Conservation (phyloP, 2,329 filamentous ascomycete species). For the Trichoderma atroviride region DNA sequence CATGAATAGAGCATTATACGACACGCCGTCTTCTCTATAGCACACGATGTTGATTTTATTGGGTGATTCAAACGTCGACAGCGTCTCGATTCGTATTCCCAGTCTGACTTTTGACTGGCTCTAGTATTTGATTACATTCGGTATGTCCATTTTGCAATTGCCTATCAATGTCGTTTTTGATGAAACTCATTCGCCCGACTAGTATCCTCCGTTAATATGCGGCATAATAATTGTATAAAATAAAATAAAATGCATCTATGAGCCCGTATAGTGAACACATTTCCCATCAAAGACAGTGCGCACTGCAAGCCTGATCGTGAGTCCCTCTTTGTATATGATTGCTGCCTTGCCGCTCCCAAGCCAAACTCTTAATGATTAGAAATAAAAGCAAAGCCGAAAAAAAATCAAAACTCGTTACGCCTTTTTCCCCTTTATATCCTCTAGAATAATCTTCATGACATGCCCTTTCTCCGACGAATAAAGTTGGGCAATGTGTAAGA, state of each 20-base stretch:
- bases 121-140: not conserved
- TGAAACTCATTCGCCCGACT: not conserved
- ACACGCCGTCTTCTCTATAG: not conserved
- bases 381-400: not conserved
- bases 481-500: constrained; percentile 10
- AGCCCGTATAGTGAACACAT: constrained; percentile 7
- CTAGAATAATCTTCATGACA: not conserved
- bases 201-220: not conserved
- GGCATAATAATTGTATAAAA: not conserved
- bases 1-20: constrained; percentile 6
- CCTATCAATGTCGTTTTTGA: not conserved
- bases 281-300: constrained; percentile 1
- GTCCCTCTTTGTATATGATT: not conserved
- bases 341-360: not conserved
- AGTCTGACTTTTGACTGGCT: not conserved
- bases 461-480: constrained; percentile 22
- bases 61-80: not conserved
- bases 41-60: not conserved
- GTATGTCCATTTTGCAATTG: not conserved
- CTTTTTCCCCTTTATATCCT: not conserved
- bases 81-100: not conserved
- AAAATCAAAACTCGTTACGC: not conserved
- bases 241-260: not conserved
- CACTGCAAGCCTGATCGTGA: constrained; percentile 2
- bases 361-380: not conserved